These are phyloP conservation scores for Irpex lacteus DNA, from an alignment of 1,284 basidiomycete genomes.

Conservation along the genomic window DNA sequence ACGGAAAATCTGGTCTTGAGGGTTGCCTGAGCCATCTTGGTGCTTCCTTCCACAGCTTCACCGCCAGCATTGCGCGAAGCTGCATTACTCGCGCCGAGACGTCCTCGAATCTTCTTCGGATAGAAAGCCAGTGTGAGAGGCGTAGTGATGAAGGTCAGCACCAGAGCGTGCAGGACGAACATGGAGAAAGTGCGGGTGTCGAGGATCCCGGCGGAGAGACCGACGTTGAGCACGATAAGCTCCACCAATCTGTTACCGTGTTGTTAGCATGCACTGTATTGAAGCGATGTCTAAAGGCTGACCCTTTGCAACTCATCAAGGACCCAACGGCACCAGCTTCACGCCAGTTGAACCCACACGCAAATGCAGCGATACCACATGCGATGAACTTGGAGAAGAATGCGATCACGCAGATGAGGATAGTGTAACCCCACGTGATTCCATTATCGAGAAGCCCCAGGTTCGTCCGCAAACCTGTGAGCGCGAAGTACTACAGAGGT, in stretches of 20 bases:
- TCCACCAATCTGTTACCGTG: conserved; percentile 62
- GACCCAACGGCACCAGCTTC: conserved; percentile 86
- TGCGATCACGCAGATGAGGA: conserved; percentile 79
- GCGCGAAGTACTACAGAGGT: conserved; percentile 68
- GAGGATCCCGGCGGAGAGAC: conserved; percentile 77
- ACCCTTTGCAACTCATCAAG: conserved; percentile 95
- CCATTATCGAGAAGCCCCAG: conserved; percentile 75
- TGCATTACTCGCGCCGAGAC: conserved; percentile 6
- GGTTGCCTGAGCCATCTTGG: conserved; percentile 28
- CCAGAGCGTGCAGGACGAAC: conserved; percentile 87
- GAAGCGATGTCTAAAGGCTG: conserved; percentile 16
- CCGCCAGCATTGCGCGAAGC: not conserved
- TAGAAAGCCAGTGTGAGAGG: conserved; percentile 80
- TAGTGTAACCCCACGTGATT: conserved; percentile 82
- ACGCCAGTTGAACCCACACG: conserved; percentile 69
- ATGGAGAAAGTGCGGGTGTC: conserved; percentile 75
- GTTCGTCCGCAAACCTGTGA: conserved; percentile 84
- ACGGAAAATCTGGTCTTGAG: conserved; percentile 67
- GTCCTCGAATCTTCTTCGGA: conserved; percentile 51
- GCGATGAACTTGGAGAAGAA: conserved; percentile 78
- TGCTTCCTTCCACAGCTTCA: not conserved
- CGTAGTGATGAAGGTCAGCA: conserved; percentile 85
- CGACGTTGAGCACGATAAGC: conserved; percentile 92
- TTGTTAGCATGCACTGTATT: not conserved
- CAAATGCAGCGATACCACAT: conserved; percentile 63